Evolutionary conservation across 495 filamentous ascomycete species (phyloP).

Genomic region (Aspergillus funiculosus): DNA sequence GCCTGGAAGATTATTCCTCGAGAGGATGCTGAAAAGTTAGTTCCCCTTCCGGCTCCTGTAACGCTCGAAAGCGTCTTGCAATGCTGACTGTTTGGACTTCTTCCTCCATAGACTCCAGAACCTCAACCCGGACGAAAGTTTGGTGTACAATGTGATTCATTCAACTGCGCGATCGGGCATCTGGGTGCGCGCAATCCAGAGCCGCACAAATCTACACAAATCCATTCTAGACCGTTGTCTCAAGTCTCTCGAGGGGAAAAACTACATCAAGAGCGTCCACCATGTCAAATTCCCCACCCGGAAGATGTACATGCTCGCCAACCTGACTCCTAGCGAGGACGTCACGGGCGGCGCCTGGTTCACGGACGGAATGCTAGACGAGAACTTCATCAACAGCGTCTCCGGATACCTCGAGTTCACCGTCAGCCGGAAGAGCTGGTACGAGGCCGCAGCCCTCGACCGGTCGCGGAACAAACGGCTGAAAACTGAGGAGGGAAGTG

Average conservation of each 20-base stretch:
- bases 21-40: slow-evolving; percentile 65
- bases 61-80: no score
- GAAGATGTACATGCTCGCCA: slow-evolving; percentile 61
- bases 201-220: slow-evolving; percentile 70
- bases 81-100: neutral
- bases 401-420: slow-evolving; percentile 63
- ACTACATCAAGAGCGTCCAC: slow-evolving; percentile 73
- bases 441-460: slow-evolving; percentile 33
- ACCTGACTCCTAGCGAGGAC: slow-evolving; percentile 72
- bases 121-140: slow-evolving; percentile 62
- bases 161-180: slow-evolving; percentile 73
- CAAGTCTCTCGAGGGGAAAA: slow-evolving; percentile 73
- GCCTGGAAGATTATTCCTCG: slow-evolving; percentile 62
- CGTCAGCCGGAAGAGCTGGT: slow-evolving; percentile 66
- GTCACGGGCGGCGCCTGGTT: slow-evolving; percentile 93
- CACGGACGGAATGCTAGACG: slow-evolving; percentile 79
- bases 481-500: slow-evolving; percentile 39
- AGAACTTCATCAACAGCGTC: slow-evolving; percentile 72
- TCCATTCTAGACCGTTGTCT: slow-evolving; percentile 66
- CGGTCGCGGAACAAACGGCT: slow-evolving; percentile 35
- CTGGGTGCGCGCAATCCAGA: slow-evolving; percentile 77
- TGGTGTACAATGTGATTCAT: slow-evolving; percentile 84
- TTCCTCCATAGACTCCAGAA: slow-evolving; percentile 51
- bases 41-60: neutral
- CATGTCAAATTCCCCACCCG: slow-evolving; percentile 55